Conservation (phyloP, 805 yeast species). For the Metahyphopichia silvanorum region DNA sequence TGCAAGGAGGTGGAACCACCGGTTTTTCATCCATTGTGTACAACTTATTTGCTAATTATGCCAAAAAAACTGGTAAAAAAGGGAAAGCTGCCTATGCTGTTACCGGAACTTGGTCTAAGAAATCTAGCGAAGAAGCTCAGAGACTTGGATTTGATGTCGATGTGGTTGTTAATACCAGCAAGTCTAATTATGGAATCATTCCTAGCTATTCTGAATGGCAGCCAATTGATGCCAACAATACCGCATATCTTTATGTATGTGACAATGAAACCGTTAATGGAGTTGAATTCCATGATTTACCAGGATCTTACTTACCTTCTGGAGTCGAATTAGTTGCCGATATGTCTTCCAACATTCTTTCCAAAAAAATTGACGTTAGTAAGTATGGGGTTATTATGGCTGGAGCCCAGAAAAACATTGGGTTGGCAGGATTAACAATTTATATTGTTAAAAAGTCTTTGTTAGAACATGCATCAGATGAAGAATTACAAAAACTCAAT, state of each 20-base stretch:
- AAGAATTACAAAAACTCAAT: constrained; percentile 52
- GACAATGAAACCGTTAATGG: constrained; percentile 98
- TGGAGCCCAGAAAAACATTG: constrained; percentile 98
- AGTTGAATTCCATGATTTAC: constrained; percentile 63
- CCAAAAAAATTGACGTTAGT: constrained; percentile 74
- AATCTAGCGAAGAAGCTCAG: constrained; percentile 80
- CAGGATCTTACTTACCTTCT: constrained; percentile 55
- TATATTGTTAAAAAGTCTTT: constrained; percentile 84
- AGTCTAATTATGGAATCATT: constrained; percentile 58
- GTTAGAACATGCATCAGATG: constrained; percentile 64
- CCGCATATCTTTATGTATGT: constrained; percentile 86
- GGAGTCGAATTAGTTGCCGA: constrained; percentile 87
- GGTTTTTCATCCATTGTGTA: constrained; percentile 89
- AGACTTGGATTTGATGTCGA: constrained; percentile 79
- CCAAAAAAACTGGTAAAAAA: constrained; percentile 64
- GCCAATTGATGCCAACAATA: constrained; percentile 48
- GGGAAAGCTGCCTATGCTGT: constrained; percentile 85
- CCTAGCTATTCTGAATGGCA: constrained; percentile 70
- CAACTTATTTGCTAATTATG: constrained; percentile 73
- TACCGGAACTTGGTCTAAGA: constrained; percentile 93
- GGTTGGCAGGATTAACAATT: constrained; percentile 91
- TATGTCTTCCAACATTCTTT: constrained; percentile 88
- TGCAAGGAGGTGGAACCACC: constrained; percentile 98
- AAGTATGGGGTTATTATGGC: constrained; percentile 90
- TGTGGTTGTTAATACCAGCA: constrained; percentile 63